phyloP scores from a whole-genome alignment of 495 filamentous ascomycete species.

The Massariosphaeria phaeospora region DNA sequence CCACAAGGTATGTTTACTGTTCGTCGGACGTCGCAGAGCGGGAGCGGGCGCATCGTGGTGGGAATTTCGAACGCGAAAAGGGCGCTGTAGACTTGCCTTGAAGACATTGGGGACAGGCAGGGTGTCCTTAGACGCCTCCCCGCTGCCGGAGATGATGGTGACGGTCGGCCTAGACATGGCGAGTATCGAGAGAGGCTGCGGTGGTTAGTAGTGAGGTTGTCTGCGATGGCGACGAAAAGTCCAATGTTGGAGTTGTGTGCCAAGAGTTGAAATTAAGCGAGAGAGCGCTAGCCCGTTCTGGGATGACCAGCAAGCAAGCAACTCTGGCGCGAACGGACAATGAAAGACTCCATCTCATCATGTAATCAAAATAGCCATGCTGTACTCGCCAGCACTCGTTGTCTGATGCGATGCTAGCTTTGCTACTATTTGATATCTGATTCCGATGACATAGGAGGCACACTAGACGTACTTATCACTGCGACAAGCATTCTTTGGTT shows the following conservation, averaged over 20 bases:
- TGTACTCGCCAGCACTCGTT: no score
- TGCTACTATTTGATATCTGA: no score
- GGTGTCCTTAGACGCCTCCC: conserved; percentile 78
- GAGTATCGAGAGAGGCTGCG: background rate
- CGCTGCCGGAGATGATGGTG: conserved; percentile 88
- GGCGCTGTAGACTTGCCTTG: conserved; percentile 48
- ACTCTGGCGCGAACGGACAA: no score
- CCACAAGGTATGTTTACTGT: background rate
- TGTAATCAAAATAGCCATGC: no score
- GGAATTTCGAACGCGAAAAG: background rate
- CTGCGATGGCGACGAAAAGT: conserved; percentile 41
- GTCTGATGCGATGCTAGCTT: no score
- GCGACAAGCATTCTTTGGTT: no score
- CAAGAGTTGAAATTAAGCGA: background rate
- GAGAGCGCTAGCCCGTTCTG: background rate
- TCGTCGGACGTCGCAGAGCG: background rate
- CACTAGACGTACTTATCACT: no score
- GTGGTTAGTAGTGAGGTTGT: conserved; percentile 71
- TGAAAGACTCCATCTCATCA: no score
- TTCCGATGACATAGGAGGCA: no score
- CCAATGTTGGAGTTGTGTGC: conserved; percentile 55
- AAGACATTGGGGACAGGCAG: conserved; percentile 92
- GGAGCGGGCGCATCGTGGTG: background rate
- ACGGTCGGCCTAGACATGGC: conserved; percentile 24
- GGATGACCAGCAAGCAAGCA: no score